Percentiles rank a stretch among this genome's conserved stretches.
Conservation (phyloP, 1,284 basidiomycete genomes). For the Ustilago shanxiensis region DNA sequence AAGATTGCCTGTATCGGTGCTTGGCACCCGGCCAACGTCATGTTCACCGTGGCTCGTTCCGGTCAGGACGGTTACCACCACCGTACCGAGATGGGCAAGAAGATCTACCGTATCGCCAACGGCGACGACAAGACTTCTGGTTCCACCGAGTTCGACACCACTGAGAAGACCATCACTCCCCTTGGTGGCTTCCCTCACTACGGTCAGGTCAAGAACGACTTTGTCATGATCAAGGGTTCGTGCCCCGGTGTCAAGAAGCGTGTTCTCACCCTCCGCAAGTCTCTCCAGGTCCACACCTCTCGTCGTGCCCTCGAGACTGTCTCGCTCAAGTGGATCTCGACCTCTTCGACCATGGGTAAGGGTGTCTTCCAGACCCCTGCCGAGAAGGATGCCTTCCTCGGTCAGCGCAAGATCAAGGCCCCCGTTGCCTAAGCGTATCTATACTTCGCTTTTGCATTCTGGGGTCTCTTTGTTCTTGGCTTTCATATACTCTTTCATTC, state of each 20-base stretch:
- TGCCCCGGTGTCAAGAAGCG: conserved; percentile 97
- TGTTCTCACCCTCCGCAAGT: conserved; percentile 79
- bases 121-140: conserved; percentile 86
- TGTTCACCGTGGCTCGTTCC: conserved; percentile 99
- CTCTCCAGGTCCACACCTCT: conserved; percentile 69
- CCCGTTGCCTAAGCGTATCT: conserved; percentile 46
- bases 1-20: conserved; percentile 98
- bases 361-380: conserved; percentile 94
- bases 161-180: conserved; percentile 89
- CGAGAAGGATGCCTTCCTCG: conserved; percentile 95
- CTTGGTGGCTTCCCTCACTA: conserved; percentile 99
- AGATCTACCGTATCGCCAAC: conserved; percentile 89
- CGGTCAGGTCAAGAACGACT: conserved; percentile 98
- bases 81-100: conserved; percentile 94
- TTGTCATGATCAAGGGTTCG: conserved; percentile 82
- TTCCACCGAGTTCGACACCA: conserved; percentile 77
- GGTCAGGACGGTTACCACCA: conserved; percentile 99
- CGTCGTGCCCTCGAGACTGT: conserved; percentile 85
- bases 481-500: conserved; percentile 21
- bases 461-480: conserved; percentile 15
- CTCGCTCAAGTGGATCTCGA: conserved; percentile 98
- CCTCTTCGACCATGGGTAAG: conserved; percentile 89
- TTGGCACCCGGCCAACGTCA: conserved; percentile 98
- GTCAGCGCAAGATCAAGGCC: conserved; percentile 72
- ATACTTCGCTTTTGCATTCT: conserved; percentile 11